Base-by-base conservation (phyloP, 2,329 filamentous ascomycete genomes). In the Podosphaera xanthii region DNA sequence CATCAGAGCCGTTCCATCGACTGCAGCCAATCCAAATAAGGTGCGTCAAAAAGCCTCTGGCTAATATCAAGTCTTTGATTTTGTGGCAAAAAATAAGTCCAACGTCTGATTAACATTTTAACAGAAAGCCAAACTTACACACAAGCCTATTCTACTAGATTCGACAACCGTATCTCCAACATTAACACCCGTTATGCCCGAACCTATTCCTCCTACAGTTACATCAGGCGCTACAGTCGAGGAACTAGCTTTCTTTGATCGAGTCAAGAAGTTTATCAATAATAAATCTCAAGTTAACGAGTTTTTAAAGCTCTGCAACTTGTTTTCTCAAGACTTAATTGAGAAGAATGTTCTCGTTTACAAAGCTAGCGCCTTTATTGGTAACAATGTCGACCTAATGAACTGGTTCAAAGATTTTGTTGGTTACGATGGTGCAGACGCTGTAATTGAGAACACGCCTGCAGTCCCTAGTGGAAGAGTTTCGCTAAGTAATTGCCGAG, bases 301-400 rank as follows among this genome's bases (percentile, higher is more conserved):
- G 70, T 98, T 98, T 71, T 73, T 98, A 63, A 98, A 98, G 74
- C 80, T 98, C 5, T 92, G 91, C 75, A 98, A 97, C 65, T 77
- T 98, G 36, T 98, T 88, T 73, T 92, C 86, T 31, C 87, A 94
- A 66, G 90, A 94, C 64, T 78, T 98, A 57, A 94, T 98, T 62
- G 88, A 94, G 67, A 84, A 84, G 60, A 83, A 86, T 61, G 82
- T 88, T 1, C 75, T 98, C 12, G 81, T 92, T 34, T 83, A 88
- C 69, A 87, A 92, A 69, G 87, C 88, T 2, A 81, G 83, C 59
- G 79, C 81, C 4, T 98, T 95, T 69, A 89, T 98, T 61, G 87
- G 89, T 12, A 83, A 83, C 44, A 96, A 92, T 66, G 79, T 82
- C 0, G 94, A 98, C 65, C 76, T 98, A n/a, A 85, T 94, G 76